These are phyloP conservation scores for Candida silvicultrix DNA, from an alignment of 805 yeast species.

Conservation along the genomic window DNA sequence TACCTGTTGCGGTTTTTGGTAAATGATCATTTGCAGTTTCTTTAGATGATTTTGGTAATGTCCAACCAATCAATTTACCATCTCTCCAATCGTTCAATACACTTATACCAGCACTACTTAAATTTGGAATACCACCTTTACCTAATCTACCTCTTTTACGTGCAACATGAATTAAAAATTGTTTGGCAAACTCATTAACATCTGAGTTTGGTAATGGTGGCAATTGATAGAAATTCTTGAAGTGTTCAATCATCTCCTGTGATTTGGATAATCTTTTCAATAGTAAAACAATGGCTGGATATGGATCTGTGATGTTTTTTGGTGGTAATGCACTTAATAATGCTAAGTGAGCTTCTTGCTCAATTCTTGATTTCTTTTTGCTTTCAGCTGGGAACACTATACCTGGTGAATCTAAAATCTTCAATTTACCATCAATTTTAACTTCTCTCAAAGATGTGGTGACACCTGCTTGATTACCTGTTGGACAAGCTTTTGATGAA, in stretches of 20 bases:
- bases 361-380: conserved; percentile 44
- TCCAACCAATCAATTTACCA: conserved; percentile 91
- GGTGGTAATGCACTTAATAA: conserved; percentile 87
- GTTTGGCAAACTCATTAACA: conserved; percentile 74
- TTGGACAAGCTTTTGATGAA: conserved; percentile 78
- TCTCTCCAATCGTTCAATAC: conserved; percentile 95
- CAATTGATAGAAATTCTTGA: conserved; percentile 65
- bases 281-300: conserved; percentile 70
- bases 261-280: conserved; percentile 71
- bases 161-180: conserved; percentile 86
- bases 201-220: conserved; percentile 75
- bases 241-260: conserved; percentile 68
- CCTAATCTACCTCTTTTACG: conserved; percentile 89
- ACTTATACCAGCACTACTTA: conserved; percentile 75
- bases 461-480: conserved; percentile 96
- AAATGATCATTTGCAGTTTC: conserved; percentile 25
- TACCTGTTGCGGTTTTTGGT: conserved; percentile 9
- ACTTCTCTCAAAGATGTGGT: conserved; percentile 90
- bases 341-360: conserved; percentile 84
- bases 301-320: conserved; percentile 77
- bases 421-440: conserved; percentile 84
- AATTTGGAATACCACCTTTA: conserved; percentile 87
- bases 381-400: conserved; percentile 83
- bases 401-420: conserved; percentile 93
- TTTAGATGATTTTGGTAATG: conserved; percentile 58